Evolutionary conservation across 2,329 filamentous ascomycete genomes (phyloP).

Genomic region (Aspergillus sp.): DNA sequence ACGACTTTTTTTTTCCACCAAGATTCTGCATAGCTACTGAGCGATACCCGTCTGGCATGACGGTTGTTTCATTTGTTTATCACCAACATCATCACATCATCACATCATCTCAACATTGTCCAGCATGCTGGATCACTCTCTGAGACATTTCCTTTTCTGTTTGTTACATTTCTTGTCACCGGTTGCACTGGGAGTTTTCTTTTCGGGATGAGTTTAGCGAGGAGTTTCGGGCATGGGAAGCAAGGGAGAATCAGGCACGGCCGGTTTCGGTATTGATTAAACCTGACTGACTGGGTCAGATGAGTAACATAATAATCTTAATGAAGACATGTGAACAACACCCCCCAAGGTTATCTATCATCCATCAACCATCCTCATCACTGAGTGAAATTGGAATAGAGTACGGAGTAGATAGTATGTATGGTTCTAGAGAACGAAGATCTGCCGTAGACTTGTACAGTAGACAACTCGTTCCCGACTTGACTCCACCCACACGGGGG

Average conservation of each 20-base stretch:
- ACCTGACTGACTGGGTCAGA: conserved; percentile 3
- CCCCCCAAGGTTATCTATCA: neutral
- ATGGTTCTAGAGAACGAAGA: neutral
- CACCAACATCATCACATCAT: neutral
- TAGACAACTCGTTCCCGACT: neutral
- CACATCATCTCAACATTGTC: neutral
- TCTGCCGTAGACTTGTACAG: neutral
- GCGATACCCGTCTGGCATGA: conserved; percentile 12
- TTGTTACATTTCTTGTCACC: neutral
- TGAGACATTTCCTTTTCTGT: conserved; percentile 11
- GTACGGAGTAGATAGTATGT: too few species aligned
- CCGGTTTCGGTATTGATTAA: conserved; percentile 8
- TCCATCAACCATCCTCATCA: neutral
- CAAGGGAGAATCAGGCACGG: conserved; percentile 12
- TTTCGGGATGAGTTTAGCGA: conserved; percentile 15
- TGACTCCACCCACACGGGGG: neutral
- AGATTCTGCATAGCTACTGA: conserved; percentile 2
- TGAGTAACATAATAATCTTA: conserved; percentile 2
- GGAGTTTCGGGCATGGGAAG: conserved; percentile 17
- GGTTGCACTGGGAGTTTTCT: neutral
- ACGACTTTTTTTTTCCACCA: neutral
- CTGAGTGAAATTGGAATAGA: too few species aligned
- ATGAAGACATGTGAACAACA: conserved; percentile 9
- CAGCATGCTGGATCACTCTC: conserved; percentile 10
- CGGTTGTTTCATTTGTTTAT: conserved; percentile 12